Evolutionary conservation across 768 basidiomycete species (phyloP), one percentile per base, ranked within the genome.

Genomic region (Leccinum imitatum): DNA sequence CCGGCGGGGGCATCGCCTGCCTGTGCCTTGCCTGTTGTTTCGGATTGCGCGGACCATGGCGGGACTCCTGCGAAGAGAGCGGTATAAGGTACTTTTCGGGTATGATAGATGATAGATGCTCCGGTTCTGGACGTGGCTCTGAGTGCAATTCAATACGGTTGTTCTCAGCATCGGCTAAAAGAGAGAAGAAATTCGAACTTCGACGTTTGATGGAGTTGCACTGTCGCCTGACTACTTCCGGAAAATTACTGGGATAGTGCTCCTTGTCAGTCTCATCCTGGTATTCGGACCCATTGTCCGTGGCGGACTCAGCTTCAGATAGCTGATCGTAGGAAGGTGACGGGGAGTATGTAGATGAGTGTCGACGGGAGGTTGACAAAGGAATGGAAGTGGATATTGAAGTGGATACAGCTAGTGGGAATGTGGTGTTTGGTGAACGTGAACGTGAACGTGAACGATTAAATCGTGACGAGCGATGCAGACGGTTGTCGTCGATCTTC

Each of bases 91-190:
- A 57, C n/a, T 57, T 69, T 56, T 68, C 59, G 14, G 60, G 57
- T 56, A 75, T 61, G 56, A 25, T 25, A 47, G 56, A 61, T 30
- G 56, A 56, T 25, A 54, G 23, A n/a, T 54, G 44, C 27, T 53
- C 58, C 1, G 25, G 14, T 30, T 61, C 15, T 6, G 46, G 21
- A 11, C 60, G 63, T 25, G 58, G 19, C 21, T 64, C 67, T 11
- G 67, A 59, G 17, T 77, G 79, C 54, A 81, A 64, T 15, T 67
- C 65, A 21, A 76, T 71, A 21, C 77, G 70, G 37, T 76, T 75
- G 37, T 60, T 71, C 39, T 74, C 72, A 13, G 80, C 78, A 41
- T 80, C 75, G 5, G 78, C 72, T 25, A 80, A 64, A 17, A 80
- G 62, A 21, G 79, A 77, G 30, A 68, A 60, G 58, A 81, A 80